Base-by-base conservation (phyloP, 2,329 filamentous ascomycete genomes). In the Lachnellula arida region DNA sequence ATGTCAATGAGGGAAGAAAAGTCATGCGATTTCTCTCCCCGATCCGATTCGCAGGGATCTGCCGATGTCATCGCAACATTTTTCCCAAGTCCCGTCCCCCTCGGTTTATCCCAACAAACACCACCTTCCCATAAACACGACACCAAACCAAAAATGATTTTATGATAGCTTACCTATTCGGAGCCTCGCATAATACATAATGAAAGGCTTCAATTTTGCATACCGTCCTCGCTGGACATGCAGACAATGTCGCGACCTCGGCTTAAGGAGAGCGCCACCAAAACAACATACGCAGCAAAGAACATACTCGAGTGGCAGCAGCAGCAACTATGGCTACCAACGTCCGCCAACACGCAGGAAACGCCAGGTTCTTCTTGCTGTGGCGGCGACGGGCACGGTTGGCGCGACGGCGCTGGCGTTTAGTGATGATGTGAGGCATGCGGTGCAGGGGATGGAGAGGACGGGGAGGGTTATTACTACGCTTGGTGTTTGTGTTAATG, bases 401-500 rank as follows among this genome's bases (percentile, higher is more conserved):
- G 65, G 63, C n/a, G 59, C 56, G 44, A 59, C 61, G 11, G 62
- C 62, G 22, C 65, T 83, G 28, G 78, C 80, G 22, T 84, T 85
- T 59, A 77, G 77, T 28, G 83, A 87, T 69, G 85, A 96, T 63
- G 84, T 91, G 62, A 88, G 87, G 71, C 85, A 89, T 75, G 80
- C 81, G 35, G 93, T 89, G 69, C 82, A 86, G 51, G 88, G 89
- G 11, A 82, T 82, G 2, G 86, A 91, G 74, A 81, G 93, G 62
- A 88, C 88, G 35, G 88, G 88, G 8, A 82, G 93, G 60, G 93
- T 97, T 22, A 85, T 86, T 11, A 78, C 81, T 25, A 84, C 89
- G 28, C 73, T 97, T 65, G 83, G 82, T 14, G 77, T 96, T 55
- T 92, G 88, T 74, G 94, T 97, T 62, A 92, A 93, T 68, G 93